Evolutionary conservation across 306 rosid species (phyloP).

Genomic region (Acacia confusa): DNA sequence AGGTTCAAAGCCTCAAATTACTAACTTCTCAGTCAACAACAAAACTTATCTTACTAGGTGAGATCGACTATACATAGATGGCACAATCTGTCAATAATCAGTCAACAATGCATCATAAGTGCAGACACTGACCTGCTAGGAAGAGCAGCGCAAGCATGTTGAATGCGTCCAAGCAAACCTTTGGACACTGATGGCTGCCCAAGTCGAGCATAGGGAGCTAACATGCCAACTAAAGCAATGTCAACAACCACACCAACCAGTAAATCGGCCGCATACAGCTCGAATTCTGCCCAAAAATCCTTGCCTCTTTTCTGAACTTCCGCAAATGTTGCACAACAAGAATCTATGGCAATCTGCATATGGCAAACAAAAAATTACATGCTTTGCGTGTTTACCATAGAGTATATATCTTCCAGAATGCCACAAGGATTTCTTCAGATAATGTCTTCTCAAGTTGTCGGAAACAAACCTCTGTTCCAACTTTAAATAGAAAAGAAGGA

Average conservation of each 20-base stretch:
- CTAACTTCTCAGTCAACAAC: not conserved
- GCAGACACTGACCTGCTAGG: slow-evolving; percentile 80
- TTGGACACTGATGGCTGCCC: slow-evolving; percentile 64
- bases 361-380: slow-evolving; percentile 20
- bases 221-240: slow-evolving; percentile 84
- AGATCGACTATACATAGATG: too few species aligned
- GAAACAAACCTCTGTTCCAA: slow-evolving; percentile 82
- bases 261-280: slow-evolving; percentile 89
- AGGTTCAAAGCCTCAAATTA: not conserved
- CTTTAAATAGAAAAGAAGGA: slow-evolving; percentile 92
- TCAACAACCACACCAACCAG: slow-evolving; percentile 89
- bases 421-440: not conserved
- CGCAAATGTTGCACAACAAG: slow-evolving; percentile 96
- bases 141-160: slow-evolving; percentile 70
- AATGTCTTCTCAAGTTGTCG: not conserved
- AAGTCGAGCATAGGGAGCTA: slow-evolving; percentile 91
- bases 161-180: slow-evolving; percentile 78
- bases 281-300: slow-evolving; percentile 89
- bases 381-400: not conserved
- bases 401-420: not conserved
- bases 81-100: not conserved
- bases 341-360: slow-evolving; percentile 84
- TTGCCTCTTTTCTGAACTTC: slow-evolving; percentile 91
- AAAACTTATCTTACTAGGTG: too few species aligned
- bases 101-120: not conserved